Evolutionary conservation across 2,329 filamentous ascomycete genomes (phyloP).

Genomic region (Aspergillus sp.): DNA sequence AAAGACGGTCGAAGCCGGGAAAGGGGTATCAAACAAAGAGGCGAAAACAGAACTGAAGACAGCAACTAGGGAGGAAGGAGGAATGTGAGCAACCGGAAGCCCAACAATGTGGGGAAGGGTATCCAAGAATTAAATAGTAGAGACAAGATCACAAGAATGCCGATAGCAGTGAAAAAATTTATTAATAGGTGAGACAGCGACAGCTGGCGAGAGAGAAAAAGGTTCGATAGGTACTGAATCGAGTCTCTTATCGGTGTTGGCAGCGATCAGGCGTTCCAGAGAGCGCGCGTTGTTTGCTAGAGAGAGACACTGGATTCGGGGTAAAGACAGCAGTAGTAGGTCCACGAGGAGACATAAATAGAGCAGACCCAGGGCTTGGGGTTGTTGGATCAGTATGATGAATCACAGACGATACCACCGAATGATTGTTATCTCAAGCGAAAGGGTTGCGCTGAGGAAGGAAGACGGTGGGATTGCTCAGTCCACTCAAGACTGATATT

Average conservation of each 20-base stretch:
- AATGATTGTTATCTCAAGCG: slow-evolving; percentile 1
- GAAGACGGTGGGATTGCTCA: slow-evolving; percentile 12
- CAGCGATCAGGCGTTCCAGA: slow-evolving; percentile 1
- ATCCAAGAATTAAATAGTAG: slow-evolving; percentile 1
- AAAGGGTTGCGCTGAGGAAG: slow-evolving; percentile 7
- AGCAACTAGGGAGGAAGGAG: slow-evolving; percentile 2
- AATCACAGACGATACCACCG: background rate
- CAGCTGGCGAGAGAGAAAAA: background rate
- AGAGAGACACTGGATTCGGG: slow-evolving; percentile 11
- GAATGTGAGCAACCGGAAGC: slow-evolving; percentile 2
- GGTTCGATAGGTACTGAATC: background rate
- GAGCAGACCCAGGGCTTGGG: background rate
- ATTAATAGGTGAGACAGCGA: slow-evolving; percentile 2
- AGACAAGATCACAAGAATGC: background rate
- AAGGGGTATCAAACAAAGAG: background rate
- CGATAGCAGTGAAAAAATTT: background rate
- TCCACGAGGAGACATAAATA: background rate
- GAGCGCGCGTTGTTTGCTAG: background rate
- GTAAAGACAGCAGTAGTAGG: slow-evolving; percentile 4
- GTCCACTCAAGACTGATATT: slow-evolving; percentile 1
- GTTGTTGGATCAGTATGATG: background rate
- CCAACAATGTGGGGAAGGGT: slow-evolving; percentile 1
- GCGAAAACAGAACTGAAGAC: background rate
- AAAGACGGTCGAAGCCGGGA: slow-evolving; percentile 2
- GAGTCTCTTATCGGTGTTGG: background rate